Conservation (phyloP, 108 stramenopile genomes). For the Nitzschia sp. region DNA sequence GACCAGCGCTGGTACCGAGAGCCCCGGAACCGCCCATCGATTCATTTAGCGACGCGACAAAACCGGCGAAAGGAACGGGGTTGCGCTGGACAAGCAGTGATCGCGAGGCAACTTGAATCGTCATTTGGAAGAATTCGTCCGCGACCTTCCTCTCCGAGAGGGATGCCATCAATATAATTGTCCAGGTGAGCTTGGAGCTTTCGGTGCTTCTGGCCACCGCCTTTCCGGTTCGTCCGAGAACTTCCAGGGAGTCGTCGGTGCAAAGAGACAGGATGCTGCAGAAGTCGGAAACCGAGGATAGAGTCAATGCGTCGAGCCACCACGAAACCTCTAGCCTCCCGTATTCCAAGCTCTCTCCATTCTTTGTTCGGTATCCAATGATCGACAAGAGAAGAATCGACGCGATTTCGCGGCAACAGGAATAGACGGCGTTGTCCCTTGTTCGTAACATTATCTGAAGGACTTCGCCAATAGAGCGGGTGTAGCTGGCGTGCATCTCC, state of each 20-base stretch:
- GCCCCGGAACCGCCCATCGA: not conserved
- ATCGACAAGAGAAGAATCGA: constrained; percentile 3
- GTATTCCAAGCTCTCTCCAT: constrained; percentile 4
- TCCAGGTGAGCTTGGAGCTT: constrained; percentile 4
- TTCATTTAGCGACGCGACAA: not conserved
- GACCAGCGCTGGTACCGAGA: not conserved
- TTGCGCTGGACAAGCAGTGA: constrained; percentile 26
- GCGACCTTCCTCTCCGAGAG: not conserved
- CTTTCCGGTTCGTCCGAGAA: constrained; percentile 5
- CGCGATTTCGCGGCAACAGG: constrained; percentile 8
- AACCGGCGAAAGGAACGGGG: constrained; percentile 17
- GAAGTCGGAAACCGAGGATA: constrained; percentile 8
- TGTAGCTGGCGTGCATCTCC: not conserved
- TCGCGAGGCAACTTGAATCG: constrained; percentile 22
- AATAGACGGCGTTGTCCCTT: not conserved
- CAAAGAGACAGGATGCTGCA: constrained; percentile 4
- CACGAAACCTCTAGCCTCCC: constrained; percentile 23
- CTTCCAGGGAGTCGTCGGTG: not conserved
- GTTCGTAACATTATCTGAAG: constrained; percentile 35
- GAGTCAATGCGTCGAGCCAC: constrained; percentile 42
- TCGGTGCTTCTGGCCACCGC: constrained; percentile 4
- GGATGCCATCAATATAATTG: constrained; percentile 20
- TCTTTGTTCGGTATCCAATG: not conserved
- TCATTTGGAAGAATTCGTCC: constrained; percentile 1
- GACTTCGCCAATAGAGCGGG: not conserved